A percentile compares a stretch with the other conserved stretches of the same genome.
Evolutionary conservation across 208 protist genomes (phyloP).

Genomic region (Blastocrithidia nonstop): DNA sequence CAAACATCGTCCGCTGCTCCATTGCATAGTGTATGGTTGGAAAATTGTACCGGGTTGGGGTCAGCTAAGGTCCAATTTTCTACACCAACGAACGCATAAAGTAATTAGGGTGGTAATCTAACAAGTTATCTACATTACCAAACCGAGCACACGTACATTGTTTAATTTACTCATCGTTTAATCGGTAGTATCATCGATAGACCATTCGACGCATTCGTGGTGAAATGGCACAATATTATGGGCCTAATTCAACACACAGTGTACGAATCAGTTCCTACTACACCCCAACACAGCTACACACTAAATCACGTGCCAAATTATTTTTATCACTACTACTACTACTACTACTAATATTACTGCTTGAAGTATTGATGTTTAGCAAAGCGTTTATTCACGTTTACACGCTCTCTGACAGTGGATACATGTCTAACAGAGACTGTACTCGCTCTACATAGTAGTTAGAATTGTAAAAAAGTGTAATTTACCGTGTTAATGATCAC

Average conservation of each 20-base stretch:
- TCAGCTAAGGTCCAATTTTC: conserved; percentile 23
- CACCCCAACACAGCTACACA: conserved; percentile 8
- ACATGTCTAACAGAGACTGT: conserved; percentile 11
- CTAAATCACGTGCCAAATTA: too few relatives aligned
- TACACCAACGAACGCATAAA: conserved; percentile 27
- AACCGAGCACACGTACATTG: conserved; percentile 9
- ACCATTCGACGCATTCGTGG: conserved; percentile 22
- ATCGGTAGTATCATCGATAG: conserved; percentile 29
- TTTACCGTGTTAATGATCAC: too few relatives aligned
- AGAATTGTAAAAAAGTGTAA: conserved; percentile 9
- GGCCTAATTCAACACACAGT: conserved; percentile 33
- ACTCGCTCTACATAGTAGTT: conserved; percentile 15
- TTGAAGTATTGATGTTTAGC: conserved; percentile 3
- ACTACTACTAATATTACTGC: too few relatives aligned
- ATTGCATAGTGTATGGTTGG: conserved; percentile 13
- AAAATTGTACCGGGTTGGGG: conserved; percentile 29
- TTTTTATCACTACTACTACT: too few relatives aligned
- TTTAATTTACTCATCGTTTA: conserved; percentile 18
- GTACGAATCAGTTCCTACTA: conserved; percentile 47
- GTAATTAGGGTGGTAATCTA: conserved; percentile 43
- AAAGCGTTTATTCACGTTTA: conserved; percentile 8
- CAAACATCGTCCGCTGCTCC: conserved; percentile 21
- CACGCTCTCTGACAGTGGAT: conserved; percentile 8
- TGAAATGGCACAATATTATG: conserved; percentile 29
- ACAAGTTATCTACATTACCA: conserved; percentile 16